phyloP scores from a whole-genome alignment of 148 eudicot species.

The Simmondsia chinensis region DNA sequence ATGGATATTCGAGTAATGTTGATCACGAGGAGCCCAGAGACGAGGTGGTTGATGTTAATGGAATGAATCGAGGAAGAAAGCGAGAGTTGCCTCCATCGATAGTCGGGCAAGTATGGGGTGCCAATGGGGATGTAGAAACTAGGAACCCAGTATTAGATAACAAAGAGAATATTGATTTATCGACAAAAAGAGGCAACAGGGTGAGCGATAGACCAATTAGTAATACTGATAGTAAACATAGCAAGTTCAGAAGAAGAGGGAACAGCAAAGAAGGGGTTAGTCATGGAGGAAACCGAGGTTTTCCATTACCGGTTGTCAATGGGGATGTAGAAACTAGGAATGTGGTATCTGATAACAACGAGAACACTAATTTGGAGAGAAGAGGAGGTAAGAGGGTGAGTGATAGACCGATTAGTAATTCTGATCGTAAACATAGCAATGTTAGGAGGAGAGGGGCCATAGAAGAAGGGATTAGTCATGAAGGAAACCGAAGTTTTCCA shows the following conservation, averaged over 20 bases:
- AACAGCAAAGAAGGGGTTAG: neutral
- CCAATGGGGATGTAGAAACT: neutral
- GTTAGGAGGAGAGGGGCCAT: neutral
- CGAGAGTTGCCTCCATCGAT: slow-evolving; percentile 15
- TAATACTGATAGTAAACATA: too few species aligned
- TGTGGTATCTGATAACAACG: slow-evolving; percentile 1
- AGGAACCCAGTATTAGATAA: neutral
- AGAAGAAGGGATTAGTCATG: neutral
- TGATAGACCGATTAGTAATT: too few species aligned
- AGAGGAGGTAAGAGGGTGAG: neutral
- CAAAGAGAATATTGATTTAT: too few species aligned
- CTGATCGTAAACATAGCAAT: too few species aligned
- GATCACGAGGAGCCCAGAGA: neutral
- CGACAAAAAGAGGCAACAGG: neutral
- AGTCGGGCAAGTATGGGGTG: slow-evolving; percentile 12
- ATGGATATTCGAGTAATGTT: neutral
- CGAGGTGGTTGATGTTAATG: neutral
- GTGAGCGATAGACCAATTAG: neutral
- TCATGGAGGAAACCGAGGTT: neutral
- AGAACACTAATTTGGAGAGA: too few species aligned
- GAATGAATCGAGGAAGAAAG: neutral
- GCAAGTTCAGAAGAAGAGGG: neutral
- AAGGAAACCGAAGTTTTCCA: neutral
- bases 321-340: neutral
- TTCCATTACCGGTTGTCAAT: too few species aligned